Base-by-base conservation (phyloP, 495 filamentous ascomycete genomes). In the Thermothielavioides terrestris region DNA sequence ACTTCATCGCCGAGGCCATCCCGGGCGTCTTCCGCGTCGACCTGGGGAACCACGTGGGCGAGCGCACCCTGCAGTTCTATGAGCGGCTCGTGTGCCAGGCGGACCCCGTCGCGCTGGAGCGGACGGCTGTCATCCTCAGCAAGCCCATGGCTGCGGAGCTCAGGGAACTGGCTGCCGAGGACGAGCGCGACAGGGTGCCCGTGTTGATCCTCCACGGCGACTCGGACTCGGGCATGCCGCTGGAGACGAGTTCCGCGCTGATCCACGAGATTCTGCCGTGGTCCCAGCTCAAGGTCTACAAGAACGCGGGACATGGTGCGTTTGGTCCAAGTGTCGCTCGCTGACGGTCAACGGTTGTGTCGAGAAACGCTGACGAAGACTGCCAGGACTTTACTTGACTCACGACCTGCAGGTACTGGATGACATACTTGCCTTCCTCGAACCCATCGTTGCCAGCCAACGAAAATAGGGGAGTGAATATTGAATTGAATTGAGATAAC, bases 261-360 rank as follows among this genome's bases (percentile, higher is more conserved):
- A 18, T 55, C 1, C 42, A 42, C 14, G 21, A 49, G 35, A 36
- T 59, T 8, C 25, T 59, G 8, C 44, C 44, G n/a, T 48, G 51
- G 52, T 42, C 53, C 4, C 32, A 43, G 30, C 32, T 59, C 25
- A 59, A 46, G 44, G 40, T 53, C 17, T 59, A 59, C 18, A 41
- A 52, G 14, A 43, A 50, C 2, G 53, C 46, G 0, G 52, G 52
- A 12, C 56, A 59, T 41, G 56, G 56, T 59, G 20, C 50, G 52
- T 23, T 30, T 31, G 2, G 2, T 17, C 8, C 15, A 6, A 9
- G 26, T 2, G n/a, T 1, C 1, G 20, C 3, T 12, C 11, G 20
- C 7, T n/a, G n/a, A n/a, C n/a, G n/a, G n/a, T n/a, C n/a, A n/a
- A n/a, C n/a, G n/a, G 8, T 31, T 6, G 11, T 10, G n/a, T 6